Base-by-base conservation (phyloP, 2,329 filamentous ascomycete genomes). In the Pseudogymnoascus sp. region DNA sequence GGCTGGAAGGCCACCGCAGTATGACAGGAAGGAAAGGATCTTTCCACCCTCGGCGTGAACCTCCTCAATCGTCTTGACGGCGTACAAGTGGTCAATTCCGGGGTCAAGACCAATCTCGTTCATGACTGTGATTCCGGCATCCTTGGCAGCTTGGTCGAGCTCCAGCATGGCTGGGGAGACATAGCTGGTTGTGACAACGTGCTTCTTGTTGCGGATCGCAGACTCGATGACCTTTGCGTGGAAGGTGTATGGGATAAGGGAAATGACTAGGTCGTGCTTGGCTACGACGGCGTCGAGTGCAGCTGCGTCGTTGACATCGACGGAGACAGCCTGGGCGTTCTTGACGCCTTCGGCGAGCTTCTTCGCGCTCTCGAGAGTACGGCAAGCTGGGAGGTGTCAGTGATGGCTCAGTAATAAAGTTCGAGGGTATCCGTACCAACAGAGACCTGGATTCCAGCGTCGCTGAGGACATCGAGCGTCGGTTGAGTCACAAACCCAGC, bases 161-260 rank as follows among this genome's bases (percentile, higher is more conserved):
- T 92, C 93, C 78, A 88, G 77, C 92, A 97, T 97, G 67, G 91
- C 90, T 3, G 91, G 91, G 4, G 90, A 95, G 68, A 96, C 90
- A 74, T 97, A 97, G 67, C 86, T 91, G 30, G 93, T 97, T 64
- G 93, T 97, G 72, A 97, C 92, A 65, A 97, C 92, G 80, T 97
- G 80, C 84, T 93, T 96, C 89, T 96, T 97, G 72, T 88, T 84
- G 72, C 88, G 85, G 78, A 97, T 97, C 66, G 92, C 93, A 36
- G 89, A 87, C 83, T 96, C 93, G 84, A 97, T 95, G 71, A 97
- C 92, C 62, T 83, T 81, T 52, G 88, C 90, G 76, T 96, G 92
- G 83, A 86, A 91, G 64, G 86, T 95, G 80, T 97, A 97, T 60
- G 93, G 93, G 70, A 97, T 96, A 76, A 97, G 76, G 72, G 80